Evolutionary conservation across 345 rosid species (phyloP).

Genomic region (Linum trigynum): DNA sequence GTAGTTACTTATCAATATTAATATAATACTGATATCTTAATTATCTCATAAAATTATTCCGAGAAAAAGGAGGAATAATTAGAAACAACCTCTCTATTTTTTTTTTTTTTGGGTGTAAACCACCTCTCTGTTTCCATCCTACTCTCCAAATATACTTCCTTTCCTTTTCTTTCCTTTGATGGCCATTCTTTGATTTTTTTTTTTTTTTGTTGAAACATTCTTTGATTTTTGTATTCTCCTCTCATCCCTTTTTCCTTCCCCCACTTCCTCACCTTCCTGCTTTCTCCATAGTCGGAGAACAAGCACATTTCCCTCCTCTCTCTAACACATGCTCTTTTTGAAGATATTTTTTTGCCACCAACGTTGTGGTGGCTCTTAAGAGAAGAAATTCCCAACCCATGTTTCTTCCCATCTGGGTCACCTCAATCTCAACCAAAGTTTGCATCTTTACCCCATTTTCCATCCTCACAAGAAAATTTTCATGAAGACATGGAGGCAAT

Average conservation of each 20-base stretch:
- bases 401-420: neutral
- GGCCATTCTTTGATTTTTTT: neutral
- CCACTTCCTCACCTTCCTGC: conserved; percentile 8
- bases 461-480: neutral
- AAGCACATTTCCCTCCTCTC: neutral
- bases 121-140: too few species aligned
- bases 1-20: too few species aligned
- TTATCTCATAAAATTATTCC: too few species aligned
- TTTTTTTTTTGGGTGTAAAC: too few species aligned
- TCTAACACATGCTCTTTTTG: neutral
- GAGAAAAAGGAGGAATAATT: too few species aligned
- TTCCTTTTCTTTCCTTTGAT: too few species aligned
- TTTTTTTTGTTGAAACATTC: too few species aligned
- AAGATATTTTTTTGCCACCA: neutral
- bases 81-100: too few species aligned
- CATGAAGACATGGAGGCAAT: neutral
- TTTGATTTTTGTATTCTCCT: conserved; percentile 2
- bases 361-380: neutral
- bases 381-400: neutral
- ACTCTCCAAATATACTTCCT: too few species aligned
- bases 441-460: neutral
- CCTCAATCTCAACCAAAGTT: neutral
- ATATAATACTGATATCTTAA: too few species aligned
- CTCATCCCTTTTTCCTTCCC: neutral
- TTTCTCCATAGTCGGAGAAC: conserved; percentile 3